These are phyloP conservation scores for Tephrocybe rancida DNA, from an alignment of 768 basidiomycete genomes.

Conservation along the genomic window DNA sequence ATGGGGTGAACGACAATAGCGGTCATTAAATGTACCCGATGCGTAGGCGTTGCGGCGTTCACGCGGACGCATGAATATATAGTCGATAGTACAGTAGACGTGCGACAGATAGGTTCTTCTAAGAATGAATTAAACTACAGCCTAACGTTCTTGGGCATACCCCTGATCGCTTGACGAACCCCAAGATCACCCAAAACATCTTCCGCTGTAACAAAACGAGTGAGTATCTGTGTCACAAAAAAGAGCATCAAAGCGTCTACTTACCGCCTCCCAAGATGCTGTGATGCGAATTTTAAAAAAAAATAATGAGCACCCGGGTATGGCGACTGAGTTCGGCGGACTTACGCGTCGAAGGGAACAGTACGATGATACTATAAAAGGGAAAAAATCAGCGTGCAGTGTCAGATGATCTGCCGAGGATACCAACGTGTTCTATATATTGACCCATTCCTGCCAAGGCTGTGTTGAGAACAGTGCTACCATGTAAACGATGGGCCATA, in stretches of 20 bases:
- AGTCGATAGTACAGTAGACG: constrained; percentile 8
- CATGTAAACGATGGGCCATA: neutral
- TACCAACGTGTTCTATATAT: constrained; percentile 64
- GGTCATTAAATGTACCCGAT: neutral
- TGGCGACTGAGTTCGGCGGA: constrained; percentile 6
- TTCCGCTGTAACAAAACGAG: constrained; percentile 46
- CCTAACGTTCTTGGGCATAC: constrained; percentile 71
- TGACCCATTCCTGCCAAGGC: constrained; percentile 53
- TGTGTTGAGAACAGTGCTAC: constrained; percentile 5
- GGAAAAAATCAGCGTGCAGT: constrained; percentile 23
- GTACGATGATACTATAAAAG: constrained; percentile 59
- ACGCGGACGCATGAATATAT: neutral
- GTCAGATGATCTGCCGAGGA: neutral
- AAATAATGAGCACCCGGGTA: neutral
- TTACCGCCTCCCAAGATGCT: constrained; percentile 66
- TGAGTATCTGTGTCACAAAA: neutral
- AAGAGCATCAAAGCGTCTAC: constrained; percentile 1
- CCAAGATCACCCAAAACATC: constrained; percentile 83
- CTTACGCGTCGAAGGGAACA: constrained; percentile 63
- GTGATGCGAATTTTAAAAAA: constrained; percentile 20
- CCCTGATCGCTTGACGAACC: constrained; percentile 76
- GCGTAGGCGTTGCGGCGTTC: neutral
- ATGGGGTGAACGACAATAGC: constrained; percentile 24
- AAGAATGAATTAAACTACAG: constrained; percentile 45
- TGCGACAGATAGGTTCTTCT: neutral